Conservation (phyloP, 2,329 filamentous ascomycete species). For the Botrytis medusae region DNA sequence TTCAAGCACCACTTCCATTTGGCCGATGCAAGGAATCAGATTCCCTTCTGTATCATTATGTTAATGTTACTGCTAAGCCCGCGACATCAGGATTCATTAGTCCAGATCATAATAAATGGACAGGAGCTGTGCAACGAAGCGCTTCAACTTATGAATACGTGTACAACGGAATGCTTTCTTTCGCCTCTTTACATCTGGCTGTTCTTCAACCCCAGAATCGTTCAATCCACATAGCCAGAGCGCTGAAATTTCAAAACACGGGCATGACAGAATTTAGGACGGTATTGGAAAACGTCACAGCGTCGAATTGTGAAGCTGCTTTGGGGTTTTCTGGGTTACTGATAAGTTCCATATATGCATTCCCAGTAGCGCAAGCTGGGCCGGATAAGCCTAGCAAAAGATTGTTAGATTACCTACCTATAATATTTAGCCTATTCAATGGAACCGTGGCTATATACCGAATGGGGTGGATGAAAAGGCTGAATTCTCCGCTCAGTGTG, state of each 20-base stretch:
- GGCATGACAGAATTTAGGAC: constrained; percentile 5
- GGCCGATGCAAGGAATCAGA: neutral
- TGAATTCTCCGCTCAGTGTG: neutral
- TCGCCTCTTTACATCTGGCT: constrained; percentile 14
- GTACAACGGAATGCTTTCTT: constrained; percentile 20
- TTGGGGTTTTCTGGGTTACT: constrained; percentile 11
- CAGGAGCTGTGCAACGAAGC: constrained; percentile 1
- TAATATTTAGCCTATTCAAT: constrained; percentile 13
- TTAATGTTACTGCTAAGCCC: constrained; percentile 10
- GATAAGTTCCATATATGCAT: constrained; percentile 16
- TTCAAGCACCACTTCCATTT: constrained; percentile 7
- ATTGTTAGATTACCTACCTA: constrained; percentile 7
- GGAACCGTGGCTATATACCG: constrained; percentile 17
- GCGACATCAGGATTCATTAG: constrained; percentile 15
- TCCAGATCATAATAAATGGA: constrained; percentile 11
- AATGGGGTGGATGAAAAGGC: constrained; percentile 15
- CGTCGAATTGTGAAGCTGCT: constrained; percentile 9
- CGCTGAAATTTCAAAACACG: constrained; percentile 12
- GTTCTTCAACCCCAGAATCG: constrained; percentile 1
- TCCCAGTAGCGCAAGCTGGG: constrained; percentile 12
- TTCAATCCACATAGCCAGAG: neutral
- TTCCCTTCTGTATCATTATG: constrained; percentile 15
- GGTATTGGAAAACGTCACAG: neutral
- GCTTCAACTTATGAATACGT: constrained; percentile 12
- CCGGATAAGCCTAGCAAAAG: neutral